These are phyloP conservation scores for Pestalotiopsis sp. DNA, from an alignment of 2,329 filamentous ascomycete genomes.

Conservation along the genomic window DNA sequence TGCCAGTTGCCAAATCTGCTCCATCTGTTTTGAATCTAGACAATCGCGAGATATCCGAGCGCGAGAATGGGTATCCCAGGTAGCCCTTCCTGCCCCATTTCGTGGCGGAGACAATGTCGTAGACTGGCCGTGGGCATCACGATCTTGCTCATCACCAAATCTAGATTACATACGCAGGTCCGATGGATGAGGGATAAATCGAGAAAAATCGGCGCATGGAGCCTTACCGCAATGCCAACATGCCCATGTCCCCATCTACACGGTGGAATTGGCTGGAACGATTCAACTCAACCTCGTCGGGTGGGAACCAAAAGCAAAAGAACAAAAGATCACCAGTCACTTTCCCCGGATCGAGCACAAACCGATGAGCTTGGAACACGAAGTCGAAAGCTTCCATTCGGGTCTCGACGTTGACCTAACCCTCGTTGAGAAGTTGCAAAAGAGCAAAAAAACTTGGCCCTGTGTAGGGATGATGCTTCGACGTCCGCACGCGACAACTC, in stretches of 20 bases:
- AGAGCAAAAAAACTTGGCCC: neutral
- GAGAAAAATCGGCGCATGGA: neutral
- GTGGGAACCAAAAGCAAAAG: neutral
- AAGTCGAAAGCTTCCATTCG: neutral
- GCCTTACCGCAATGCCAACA: neutral
- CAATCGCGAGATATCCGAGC: neutral
- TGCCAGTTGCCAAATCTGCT: neutral
- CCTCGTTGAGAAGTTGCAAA: neutral
- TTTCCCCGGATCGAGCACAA: constrained; percentile 1
- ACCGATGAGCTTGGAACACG: neutral
- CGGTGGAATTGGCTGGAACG: neutral
- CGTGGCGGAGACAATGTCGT: neutral
- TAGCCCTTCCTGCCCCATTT: neutral
- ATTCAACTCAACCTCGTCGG: no score
- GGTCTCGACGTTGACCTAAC: neutral
- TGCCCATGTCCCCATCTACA: neutral
- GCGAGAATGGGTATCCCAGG: neutral
- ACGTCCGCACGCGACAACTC: constrained; percentile 5
- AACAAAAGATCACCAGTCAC: neutral
- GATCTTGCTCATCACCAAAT: neutral
- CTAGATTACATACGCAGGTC: neutral
- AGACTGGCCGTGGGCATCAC: neutral
- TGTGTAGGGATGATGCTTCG: constrained; percentile 11
- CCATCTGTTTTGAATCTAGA: neutral
- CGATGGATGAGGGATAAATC: neutral